phyloP scores from a whole-genome alignment of 306 rosid genomes.

The Pyrus bretschneideri region DNA sequence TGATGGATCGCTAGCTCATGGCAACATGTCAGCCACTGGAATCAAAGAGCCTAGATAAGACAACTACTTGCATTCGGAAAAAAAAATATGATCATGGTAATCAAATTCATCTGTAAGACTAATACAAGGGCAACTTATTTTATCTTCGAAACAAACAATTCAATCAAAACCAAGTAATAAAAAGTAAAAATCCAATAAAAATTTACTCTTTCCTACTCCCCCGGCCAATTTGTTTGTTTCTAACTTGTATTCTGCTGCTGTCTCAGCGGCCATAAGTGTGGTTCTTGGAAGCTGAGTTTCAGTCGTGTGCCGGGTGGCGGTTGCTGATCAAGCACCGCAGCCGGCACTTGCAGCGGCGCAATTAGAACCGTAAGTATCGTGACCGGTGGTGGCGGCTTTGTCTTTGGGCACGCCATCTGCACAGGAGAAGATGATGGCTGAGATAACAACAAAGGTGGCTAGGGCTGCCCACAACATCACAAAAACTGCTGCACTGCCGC shows the following conservation, averaged over 20 bases:
- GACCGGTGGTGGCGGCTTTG: conserved; percentile 17
- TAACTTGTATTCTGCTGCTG: neutral
- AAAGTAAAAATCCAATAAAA: no score
- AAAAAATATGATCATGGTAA: neutral
- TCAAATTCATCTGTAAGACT: neutral
- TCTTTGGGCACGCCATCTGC: conserved; percentile 53
- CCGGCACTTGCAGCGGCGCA: conserved; percentile 21
- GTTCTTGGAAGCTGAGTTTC: neutral
- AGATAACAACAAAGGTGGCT: conserved; percentile 30
- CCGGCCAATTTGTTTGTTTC: neutral
- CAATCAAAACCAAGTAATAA: neutral
- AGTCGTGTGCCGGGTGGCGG: neutral
- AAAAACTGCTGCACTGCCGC: conserved; percentile 14
- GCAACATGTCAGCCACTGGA: conserved; percentile 11
- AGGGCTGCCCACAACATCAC: conserved; percentile 38
- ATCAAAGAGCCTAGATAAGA: neutral
- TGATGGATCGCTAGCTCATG: neutral
- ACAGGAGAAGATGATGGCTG: conserved; percentile 50
- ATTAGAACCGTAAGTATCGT: conserved; percentile 22
- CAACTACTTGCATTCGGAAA: neutral
- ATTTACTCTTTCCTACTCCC: neutral
- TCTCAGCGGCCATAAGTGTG: neutral
- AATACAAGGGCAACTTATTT: neutral
- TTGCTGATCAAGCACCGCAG: conserved; percentile 41
- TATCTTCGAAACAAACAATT: neutral